phyloP scores from a whole-genome alignment of 2,329 filamentous ascomycete genomes.

The Erysiphe neolycopersici region DNA sequence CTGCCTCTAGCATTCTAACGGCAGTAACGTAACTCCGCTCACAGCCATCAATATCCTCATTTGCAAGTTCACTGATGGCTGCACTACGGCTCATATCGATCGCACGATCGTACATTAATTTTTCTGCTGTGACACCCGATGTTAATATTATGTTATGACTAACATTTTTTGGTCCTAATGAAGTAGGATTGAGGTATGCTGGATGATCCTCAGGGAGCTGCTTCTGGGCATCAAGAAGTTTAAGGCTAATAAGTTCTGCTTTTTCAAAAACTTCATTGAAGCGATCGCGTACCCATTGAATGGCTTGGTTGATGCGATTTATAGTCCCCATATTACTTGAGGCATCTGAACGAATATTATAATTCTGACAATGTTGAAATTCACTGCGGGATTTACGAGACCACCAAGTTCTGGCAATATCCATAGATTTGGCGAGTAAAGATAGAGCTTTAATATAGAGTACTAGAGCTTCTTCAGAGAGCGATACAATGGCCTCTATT shows the following conservation, averaged over 20 bases:
- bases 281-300: conserved; percentile 78
- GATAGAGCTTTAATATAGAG: conserved; percentile 87
- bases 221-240: conserved; percentile 64
- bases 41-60: conserved; percentile 64
- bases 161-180: conserved; percentile 26
- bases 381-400: conserved; percentile 46
- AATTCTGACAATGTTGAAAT: conserved; percentile 17
- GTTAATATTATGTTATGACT: conserved; percentile 57
- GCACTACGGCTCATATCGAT: conserved; percentile 89
- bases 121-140: conserved; percentile 77
- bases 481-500: conserved; percentile 53
- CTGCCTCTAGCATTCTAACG: conserved; percentile 81
- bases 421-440: conserved; percentile 79
- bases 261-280: conserved; percentile 98
- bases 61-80: conserved; percentile 85
- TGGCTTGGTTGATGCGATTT: conserved; percentile 66
- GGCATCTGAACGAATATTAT: conserved; percentile 17
- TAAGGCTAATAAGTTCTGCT: conserved; percentile 75
- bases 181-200: conserved; percentile 58
- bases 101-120: conserved; percentile 92
- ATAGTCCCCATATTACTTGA: conserved; percentile 17
- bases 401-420: conserved; percentile 88
- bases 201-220: conserved; percentile 64
- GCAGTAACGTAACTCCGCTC: conserved; percentile 85
- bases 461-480: conserved; percentile 86